Conservation (phyloP, 257 asterid genomes). For the Nicotiana benthamiana region DNA sequence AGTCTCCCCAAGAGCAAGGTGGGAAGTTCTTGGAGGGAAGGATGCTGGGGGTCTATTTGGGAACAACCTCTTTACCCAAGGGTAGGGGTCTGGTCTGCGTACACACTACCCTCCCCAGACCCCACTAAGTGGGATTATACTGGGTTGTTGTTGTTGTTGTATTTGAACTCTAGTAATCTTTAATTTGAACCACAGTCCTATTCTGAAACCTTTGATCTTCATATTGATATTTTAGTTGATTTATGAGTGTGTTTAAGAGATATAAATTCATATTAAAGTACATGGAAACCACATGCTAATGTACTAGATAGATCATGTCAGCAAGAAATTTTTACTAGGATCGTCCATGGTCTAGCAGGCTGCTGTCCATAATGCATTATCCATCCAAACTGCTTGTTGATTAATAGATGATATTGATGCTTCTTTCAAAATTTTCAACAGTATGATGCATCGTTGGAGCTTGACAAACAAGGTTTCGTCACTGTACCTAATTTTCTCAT, state of each 20-base stretch:
- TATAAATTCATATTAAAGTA: background rate
- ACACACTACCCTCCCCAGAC: too few species aligned
- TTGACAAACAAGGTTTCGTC: constrained; percentile 62
- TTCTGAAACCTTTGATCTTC: background rate
- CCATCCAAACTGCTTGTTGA: background rate
- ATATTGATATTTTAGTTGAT: background rate
- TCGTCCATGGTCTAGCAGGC: background rate
- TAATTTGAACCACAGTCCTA: background rate
- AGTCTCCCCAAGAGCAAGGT: too few species aligned
- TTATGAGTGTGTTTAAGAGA: background rate
- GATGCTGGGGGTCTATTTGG: too few species aligned
- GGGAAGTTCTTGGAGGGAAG: too few species aligned
- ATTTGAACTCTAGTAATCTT: background rate
- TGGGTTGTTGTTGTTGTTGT: too few species aligned
- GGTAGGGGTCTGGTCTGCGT: too few species aligned
- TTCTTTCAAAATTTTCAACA: constrained; percentile 23
- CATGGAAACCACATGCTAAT: background rate
- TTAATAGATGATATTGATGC: constrained; percentile 12
- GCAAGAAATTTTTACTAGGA: background rate
- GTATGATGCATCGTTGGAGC: constrained; percentile 81
- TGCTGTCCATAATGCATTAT: background rate
- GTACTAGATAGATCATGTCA: background rate
- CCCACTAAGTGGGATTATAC: too few species aligned
- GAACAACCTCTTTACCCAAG: too few species aligned
- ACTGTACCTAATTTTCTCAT: constrained; percentile 57